Evolutionary conservation across 176 grass and related monocot genomes (phyloP).

Genomic region (Aegilops longissima): DNA sequence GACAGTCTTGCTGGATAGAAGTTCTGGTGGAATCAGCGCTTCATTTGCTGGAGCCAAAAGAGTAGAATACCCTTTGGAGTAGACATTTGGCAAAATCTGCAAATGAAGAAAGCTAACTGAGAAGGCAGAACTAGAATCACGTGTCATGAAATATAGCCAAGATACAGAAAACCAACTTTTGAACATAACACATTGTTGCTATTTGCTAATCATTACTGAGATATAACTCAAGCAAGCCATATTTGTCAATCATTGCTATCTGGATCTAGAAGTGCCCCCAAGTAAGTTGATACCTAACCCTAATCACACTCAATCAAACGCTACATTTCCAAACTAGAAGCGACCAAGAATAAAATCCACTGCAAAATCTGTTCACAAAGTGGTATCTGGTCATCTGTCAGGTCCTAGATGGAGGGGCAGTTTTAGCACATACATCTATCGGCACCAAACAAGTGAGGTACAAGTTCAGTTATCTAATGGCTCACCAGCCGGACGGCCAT

Average conservation of each 20-base stretch:
- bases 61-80: conserved; percentile 55
- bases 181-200: background rate
- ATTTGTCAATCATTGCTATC: background rate
- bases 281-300: background rate
- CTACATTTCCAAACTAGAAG: conserved; percentile 1
- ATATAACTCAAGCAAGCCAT: background rate
- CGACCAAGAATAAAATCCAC: background rate
- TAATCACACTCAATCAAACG: background rate
- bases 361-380: background rate
- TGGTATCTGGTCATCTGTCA: background rate
- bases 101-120: conserved; percentile 32
- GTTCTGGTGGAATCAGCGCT: conserved; percentile 58
- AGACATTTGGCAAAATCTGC: conserved; percentile 38
- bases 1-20: conserved; percentile 59
- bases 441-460: background rate
- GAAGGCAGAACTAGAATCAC: background rate
- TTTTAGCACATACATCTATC: background rate
- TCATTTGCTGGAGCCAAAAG: conserved; percentile 50
- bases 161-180: background rate
- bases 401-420: background rate
- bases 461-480: background rate
- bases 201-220: background rate
- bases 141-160: background rate
- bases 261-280: background rate
- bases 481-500: background rate